Evolutionary conservation across 306 rosid genomes (phyloP).

Genomic region (Quercus rubra): DNA sequence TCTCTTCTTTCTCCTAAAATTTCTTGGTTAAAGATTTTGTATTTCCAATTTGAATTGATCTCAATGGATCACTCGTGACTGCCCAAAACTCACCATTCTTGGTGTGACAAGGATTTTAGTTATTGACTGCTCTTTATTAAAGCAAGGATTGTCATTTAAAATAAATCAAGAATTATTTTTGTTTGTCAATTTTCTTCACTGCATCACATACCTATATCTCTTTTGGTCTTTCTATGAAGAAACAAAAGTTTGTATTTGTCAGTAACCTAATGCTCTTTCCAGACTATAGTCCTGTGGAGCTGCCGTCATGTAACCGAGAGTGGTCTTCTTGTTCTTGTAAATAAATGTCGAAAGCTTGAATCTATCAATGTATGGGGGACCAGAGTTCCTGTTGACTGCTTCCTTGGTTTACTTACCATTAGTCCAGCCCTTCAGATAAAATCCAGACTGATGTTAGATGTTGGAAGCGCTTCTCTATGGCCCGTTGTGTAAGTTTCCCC

Average conservation of each 20-base stretch:
- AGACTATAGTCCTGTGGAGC: slow-evolving; percentile 89
- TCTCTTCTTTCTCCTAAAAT: no score
- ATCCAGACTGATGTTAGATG: slow-evolving; percentile 20
- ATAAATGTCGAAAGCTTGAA: slow-evolving; percentile 67
- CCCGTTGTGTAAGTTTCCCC: slow-evolving; percentile 15
- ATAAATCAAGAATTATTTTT: not conserved
- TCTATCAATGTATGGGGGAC: slow-evolving; percentile 89
- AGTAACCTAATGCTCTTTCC: slow-evolving; percentile 17
- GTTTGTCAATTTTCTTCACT: not conserved
- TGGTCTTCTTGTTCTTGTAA: slow-evolving; percentile 67
- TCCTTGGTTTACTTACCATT: slow-evolving; percentile 45
- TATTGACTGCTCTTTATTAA: not conserved
- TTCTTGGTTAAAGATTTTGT: no score
- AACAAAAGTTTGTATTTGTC: no score
- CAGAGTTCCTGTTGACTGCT: slow-evolving; percentile 65
- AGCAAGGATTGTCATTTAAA: not conserved
- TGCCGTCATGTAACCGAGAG: slow-evolving; percentile 80
- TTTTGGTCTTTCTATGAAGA: no score
- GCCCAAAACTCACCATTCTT: not conserved
- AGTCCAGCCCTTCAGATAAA: slow-evolving; percentile 72
- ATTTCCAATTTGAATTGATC: no score
- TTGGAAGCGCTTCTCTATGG: slow-evolving; percentile 24
- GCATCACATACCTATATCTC: not conserved
- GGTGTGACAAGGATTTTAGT: not conserved
- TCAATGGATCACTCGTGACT: no score